A percentile compares a stretch with the other conserved stretches of the same genome.
Evolutionary conservation across 2,329 filamentous ascomycete species (phyloP).

Genomic region (Phyllosticta ampelicida): DNA sequence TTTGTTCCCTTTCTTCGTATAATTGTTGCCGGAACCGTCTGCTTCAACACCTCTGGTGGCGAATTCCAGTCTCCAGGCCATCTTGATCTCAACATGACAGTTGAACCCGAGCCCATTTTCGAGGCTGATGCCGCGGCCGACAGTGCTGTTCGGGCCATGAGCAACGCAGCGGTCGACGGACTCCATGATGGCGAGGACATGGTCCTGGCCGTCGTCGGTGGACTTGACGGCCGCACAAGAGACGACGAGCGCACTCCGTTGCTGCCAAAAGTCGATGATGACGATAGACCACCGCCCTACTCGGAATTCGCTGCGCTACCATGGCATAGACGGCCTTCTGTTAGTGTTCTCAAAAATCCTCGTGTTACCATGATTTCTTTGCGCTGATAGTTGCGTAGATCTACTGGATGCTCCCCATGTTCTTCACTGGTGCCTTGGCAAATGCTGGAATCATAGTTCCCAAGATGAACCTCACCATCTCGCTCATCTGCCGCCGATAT

Average conservation of each 20-base stretch:
- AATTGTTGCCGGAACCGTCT: not conserved
- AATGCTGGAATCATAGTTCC: constrained; percentile 81
- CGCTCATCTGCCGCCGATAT: constrained; percentile 74
- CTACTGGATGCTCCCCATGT: constrained; percentile 73
- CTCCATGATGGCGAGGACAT: constrained; percentile 7
- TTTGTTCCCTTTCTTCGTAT: not conserved
- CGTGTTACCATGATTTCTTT: not conserved
- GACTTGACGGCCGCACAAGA: constrained; percentile 25
- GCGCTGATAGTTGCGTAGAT: constrained; percentile 36
- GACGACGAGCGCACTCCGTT: constrained; percentile 1
- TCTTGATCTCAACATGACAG: not conserved
- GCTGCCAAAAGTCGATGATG: not conserved
- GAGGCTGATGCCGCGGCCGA: constrained; percentile 18
- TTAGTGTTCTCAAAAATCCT: constrained; percentile 21
- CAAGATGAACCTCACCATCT: constrained; percentile 75
- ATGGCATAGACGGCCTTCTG: constrained; percentile 54
- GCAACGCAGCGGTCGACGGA: constrained; percentile 9
- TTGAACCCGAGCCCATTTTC: not conserved
- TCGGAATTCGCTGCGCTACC: constrained; percentile 49
- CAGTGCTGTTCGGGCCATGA: constrained; percentile 15
- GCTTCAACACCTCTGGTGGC: not conserved
- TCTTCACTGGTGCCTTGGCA: constrained; percentile 70
- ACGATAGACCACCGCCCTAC: not conserved
- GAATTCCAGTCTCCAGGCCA: not conserved
- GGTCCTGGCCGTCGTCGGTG: constrained; percentile 42